These are phyloP conservation scores for Kodamaea leandrae DNA, from an alignment of 805 yeast genomes.

Conservation along the genomic window DNA sequence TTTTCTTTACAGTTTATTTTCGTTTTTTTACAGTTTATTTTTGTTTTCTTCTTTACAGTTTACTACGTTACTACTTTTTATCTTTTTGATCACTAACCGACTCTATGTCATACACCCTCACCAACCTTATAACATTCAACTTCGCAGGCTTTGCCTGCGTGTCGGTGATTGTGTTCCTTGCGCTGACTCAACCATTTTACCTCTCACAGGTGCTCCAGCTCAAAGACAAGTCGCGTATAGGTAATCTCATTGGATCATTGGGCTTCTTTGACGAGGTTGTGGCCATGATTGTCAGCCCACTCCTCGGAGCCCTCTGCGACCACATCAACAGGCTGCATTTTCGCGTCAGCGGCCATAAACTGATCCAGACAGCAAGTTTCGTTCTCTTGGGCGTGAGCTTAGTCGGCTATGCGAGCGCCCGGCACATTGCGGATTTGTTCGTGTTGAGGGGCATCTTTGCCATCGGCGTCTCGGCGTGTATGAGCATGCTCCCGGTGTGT, in stretches of 20 bases:
- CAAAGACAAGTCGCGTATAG: conserved; percentile 26
- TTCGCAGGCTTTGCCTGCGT: conserved; percentile 38
- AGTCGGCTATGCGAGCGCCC: conserved; percentile 42
- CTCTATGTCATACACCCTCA: conserved; percentile 9
- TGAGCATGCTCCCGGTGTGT: conserved; percentile 60
- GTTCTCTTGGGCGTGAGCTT: conserved; percentile 46
- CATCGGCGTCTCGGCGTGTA: conserved; percentile 53
- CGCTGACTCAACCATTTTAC: conserved; percentile 42
- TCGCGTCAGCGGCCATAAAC: conserved; percentile 48
- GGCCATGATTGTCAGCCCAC: conserved; percentile 52
- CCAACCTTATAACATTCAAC: conserved; percentile 34
- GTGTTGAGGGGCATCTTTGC: conserved; percentile 57
- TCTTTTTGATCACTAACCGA: neutral
- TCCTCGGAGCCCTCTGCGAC: conserved; percentile 63
- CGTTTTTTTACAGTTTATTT: no score
- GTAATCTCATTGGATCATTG: conserved; percentile 32
- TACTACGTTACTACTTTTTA: no score
- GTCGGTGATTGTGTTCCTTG: conserved; percentile 37
- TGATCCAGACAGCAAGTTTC: conserved; percentile 50
- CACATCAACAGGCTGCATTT: conserved; percentile 31
- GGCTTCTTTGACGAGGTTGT: conserved; percentile 59
- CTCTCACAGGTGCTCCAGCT: conserved; percentile 32
- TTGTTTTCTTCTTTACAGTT: no score
- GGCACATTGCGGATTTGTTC: conserved; percentile 48
- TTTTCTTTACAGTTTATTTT: no score